These are phyloP conservation scores for Picocystis salinarum DNA, from an alignment of 139 green algal genomes.

Conservation along the genomic window DNA sequence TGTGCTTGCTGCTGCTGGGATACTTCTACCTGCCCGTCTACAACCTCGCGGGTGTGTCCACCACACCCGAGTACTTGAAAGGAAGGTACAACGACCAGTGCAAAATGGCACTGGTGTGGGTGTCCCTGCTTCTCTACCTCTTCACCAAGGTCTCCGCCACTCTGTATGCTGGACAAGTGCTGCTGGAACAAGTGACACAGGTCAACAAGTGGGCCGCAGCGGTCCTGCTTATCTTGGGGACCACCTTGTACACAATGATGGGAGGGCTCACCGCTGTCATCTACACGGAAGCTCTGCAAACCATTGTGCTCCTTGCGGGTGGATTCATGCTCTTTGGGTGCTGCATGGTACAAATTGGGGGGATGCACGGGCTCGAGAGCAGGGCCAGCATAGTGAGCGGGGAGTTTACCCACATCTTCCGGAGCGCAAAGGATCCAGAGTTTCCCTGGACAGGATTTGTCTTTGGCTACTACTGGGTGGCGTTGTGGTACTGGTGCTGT, in stretches of 20 bases:
- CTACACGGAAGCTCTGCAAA: constrained; percentile 24
- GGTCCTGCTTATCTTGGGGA: constrained; percentile 17
- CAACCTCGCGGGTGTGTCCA: constrained; percentile 7
- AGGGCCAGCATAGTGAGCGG: constrained; percentile 3
- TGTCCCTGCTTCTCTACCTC: constrained; percentile 13
- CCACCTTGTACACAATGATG: constrained; percentile 19
- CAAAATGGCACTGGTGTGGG: constrained; percentile 2
- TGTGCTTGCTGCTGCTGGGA: constrained; percentile 14
- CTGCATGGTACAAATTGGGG: constrained; percentile 6
- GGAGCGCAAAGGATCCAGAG: constrained; percentile 4
- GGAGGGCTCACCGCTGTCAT: constrained; percentile 21
- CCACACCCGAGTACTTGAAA: constrained; percentile 18
- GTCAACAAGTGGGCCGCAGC: background rate
- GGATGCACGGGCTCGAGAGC: constrained; percentile 5
- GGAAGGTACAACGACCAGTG: constrained; percentile 12
- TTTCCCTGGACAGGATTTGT: constrained; percentile 20
- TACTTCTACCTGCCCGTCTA: constrained; percentile 23
- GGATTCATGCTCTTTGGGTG: constrained; percentile 7
- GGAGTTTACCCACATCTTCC: constrained; percentile 8
- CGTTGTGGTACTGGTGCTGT: constrained; percentile 15
- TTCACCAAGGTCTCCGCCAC: constrained; percentile 17
- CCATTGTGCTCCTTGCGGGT: constrained; percentile 14
- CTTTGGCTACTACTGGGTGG: constrained; percentile 13
- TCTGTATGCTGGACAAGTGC: constrained; percentile 8
- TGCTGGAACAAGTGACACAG: constrained; percentile 4